phyloP scores from a whole-genome alignment of 2,329 filamentous ascomycete species.

The Fusarium nisikadoi region DNA sequence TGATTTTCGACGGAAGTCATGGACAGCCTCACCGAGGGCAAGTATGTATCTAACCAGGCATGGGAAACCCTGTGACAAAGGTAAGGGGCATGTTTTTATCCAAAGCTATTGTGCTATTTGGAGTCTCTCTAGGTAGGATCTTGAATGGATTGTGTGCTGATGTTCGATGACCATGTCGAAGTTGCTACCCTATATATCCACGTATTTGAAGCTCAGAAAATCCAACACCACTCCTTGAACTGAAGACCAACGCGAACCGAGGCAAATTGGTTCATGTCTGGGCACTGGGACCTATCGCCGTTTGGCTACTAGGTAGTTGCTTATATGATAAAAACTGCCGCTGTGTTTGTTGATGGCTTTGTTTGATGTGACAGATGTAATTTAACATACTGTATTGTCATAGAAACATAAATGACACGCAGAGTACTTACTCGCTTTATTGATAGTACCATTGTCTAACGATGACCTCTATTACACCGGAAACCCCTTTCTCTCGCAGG shows the following conservation, averaged over 20 bases:
- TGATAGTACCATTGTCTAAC: neutral
- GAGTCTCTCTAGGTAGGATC: too few species aligned
- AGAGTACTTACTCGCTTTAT: neutral
- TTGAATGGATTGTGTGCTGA: neutral
- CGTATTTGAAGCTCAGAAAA: neutral
- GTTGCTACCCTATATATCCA: neutral
- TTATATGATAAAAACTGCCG: neutral
- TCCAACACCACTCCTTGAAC: neutral
- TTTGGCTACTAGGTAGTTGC: neutral
- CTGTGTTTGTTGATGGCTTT: neutral
- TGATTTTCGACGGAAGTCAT: neutral
- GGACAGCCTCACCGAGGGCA: neutral
- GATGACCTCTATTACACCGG: neutral
- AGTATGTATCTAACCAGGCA: neutral
- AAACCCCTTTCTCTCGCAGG: slow-evolving; percentile 16
- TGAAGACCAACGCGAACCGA: neutral
- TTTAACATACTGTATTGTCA: too few species aligned
- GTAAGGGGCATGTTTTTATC: neutral
- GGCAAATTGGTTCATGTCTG: neutral
- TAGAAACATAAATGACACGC: neutral
- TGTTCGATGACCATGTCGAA: neutral
- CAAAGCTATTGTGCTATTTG: accelerated
- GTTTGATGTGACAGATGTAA: neutral
- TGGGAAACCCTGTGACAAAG: neutral
- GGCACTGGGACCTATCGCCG: accelerated